Evolutionary conservation across 2,329 filamentous ascomycete species (phyloP).

Genomic region (Calycina marina): DNA sequence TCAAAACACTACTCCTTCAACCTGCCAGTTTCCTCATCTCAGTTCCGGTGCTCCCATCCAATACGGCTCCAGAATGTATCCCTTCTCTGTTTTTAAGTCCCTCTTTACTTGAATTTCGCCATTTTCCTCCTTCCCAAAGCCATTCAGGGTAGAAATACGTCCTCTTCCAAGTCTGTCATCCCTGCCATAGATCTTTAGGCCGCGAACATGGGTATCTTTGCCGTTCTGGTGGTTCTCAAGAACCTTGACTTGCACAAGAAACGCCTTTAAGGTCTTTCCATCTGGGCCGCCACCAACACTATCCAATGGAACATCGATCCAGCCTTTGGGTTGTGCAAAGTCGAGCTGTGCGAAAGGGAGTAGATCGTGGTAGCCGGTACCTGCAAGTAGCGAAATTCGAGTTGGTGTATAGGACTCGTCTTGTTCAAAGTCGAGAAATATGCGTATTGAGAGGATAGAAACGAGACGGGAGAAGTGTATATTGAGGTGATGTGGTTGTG

Average conservation of each 20-base stretch:
- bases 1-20: not conserved
- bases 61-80: conserved; percentile 16
- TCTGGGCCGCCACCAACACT: conserved; percentile 43
- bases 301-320: conserved; percentile 70
- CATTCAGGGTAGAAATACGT: conserved; percentile 8
- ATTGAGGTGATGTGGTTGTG: conserved; percentile 68
- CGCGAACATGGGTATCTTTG: conserved; percentile 94
- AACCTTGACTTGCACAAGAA: conserved; percentile 79
- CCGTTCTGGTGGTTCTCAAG: conserved; percentile 98
- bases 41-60: conserved; percentile 24
- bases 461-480: conserved; percentile 79
- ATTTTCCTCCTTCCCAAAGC: conserved; percentile 2
- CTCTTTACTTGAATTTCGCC: conserved; percentile 3
- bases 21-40: conserved; percentile 9
- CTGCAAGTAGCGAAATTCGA: conserved; percentile 75
- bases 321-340: conserved; percentile 68
- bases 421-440: conserved; percentile 78
- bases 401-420: conserved; percentile 97
- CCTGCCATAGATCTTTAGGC: conserved; percentile 66
- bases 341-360: conserved; percentile 74
- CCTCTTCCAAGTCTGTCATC: conserved; percentile 17
- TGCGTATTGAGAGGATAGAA: conserved; percentile 61
- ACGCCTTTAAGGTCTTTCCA: conserved; percentile 67
- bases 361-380: conserved; percentile 82
- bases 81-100: conserved; percentile 8